A percentile compares a stretch with the other conserved stretches of the same genome.
phyloP scores from a whole-genome alignment of 495 filamentous ascomycete species.

The Penicillium arizonense region DNA sequence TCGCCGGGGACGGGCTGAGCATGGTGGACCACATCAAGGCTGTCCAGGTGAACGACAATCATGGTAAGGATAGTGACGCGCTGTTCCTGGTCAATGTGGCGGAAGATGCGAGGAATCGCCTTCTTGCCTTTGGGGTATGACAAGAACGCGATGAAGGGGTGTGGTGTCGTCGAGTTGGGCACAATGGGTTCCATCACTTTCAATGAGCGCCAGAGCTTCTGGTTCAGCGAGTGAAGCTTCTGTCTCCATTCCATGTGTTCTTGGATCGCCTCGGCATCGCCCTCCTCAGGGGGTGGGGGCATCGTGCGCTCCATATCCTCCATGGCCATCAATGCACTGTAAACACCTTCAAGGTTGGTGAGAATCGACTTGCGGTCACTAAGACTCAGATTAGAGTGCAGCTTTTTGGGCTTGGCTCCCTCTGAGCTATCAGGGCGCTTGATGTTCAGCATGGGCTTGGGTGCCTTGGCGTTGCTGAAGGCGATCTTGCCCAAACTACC shows the following conservation, averaged over 20 bases:
- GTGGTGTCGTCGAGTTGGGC: constrained; percentile 64
- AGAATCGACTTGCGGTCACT: constrained; percentile 81
- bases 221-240: constrained; percentile 68
- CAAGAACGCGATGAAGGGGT: constrained; percentile 96
- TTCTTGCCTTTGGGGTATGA: constrained; percentile 96
- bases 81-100: constrained; percentile 87
- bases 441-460: constrained; percentile 90
- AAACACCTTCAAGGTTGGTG: constrained; percentile 81
- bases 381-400: constrained; percentile 48
- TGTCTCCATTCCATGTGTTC: constrained; percentile 69
- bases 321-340: constrained; percentile 82
- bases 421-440: constrained; percentile 79
- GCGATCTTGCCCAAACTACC: constrained; percentile 98
- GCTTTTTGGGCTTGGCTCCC: constrained; percentile 44
- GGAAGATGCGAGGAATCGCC: constrained; percentile 89
- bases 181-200: constrained; percentile 91
- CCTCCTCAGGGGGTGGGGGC: constrained; percentile 64
- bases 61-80: constrained; percentile 92
- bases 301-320: constrained; percentile 93
- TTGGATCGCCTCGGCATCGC: constrained; percentile 62
- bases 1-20: constrained; percentile 69
- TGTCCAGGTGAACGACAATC: constrained; percentile 91
- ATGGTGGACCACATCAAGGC: constrained; percentile 80
- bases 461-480: constrained; percentile 97
- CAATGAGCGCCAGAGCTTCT: constrained; percentile 76